Conservation (phyloP, 129 eudicot species). For the Arctium lappa region DNA sequence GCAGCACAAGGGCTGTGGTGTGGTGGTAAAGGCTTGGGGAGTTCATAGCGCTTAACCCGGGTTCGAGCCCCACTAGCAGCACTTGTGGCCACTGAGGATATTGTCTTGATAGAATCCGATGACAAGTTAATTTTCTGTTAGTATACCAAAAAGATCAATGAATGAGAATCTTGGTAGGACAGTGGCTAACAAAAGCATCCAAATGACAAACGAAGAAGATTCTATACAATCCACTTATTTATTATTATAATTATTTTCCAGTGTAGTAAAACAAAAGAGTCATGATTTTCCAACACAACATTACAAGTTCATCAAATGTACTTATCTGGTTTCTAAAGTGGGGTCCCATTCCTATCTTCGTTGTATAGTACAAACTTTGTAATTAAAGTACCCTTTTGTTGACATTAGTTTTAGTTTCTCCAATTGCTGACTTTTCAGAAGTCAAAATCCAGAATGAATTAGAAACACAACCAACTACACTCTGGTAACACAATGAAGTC, state of each 20-base stretch:
- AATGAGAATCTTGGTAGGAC: neutral
- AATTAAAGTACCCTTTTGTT: neutral
- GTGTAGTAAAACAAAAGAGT: too few species aligned
- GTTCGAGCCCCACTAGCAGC: too few species aligned
- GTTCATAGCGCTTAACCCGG: too few species aligned
- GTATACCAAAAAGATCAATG: neutral
- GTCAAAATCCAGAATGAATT: neutral
- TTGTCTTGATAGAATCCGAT: neutral
- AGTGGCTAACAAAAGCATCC: neutral
- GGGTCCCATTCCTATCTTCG: neutral
- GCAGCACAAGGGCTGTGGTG: too few species aligned
- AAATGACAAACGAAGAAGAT: neutral
- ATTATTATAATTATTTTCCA: too few species aligned
- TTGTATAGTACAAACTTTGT: constrained; percentile 1
- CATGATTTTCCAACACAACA: too few species aligned
- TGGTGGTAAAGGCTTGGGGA: too few species aligned
- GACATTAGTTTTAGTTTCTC: neutral
- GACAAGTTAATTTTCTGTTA: neutral
- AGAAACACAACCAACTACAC: neutral
- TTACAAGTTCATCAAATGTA: neutral
- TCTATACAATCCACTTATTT: neutral
- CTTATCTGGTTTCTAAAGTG: neutral
- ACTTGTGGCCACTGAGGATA: too few species aligned
- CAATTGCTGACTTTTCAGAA: constrained; percentile 3
- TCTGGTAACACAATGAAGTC: neutral